Conservation (phyloP, 1,284 basidiomycete species). For the Sporisorium scitamineum region DNA sequence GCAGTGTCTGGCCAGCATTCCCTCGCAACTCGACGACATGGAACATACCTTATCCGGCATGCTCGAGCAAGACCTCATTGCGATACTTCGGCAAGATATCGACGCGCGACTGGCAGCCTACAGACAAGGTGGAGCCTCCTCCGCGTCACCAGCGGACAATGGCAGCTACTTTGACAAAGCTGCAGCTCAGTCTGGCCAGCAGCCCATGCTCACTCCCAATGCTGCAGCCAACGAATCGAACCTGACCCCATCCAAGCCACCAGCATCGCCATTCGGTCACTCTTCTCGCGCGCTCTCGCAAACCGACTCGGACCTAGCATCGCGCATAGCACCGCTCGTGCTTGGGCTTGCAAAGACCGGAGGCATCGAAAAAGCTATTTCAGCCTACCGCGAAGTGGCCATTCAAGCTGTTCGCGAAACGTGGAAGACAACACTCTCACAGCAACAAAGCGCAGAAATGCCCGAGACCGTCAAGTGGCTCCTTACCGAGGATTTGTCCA, state of each 20-base stretch:
- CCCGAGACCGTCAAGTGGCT: conserved; percentile 64
- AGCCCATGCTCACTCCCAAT: conserved; percentile 1
- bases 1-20: conserved; percentile 36
- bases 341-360: conserved; percentile 81
- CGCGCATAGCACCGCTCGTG: conserved; percentile 79
- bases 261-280: conserved; percentile 29
- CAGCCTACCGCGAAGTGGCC: conserved; percentile 82
- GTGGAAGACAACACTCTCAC: conserved; percentile 24
- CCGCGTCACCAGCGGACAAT: conserved; percentile 3
- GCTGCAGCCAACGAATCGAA: conserved; percentile 5
- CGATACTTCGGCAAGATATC: conserved; percentile 79
- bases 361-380: conserved; percentile 78
- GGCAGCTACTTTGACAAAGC: conserved; percentile 13
- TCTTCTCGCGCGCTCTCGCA: conserved; percentile 16
- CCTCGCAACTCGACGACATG: conserved; percentile 57
- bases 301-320: conserved; percentile 70
- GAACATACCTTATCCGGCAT: conserved; percentile 44
- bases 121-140: conserved; percentile 4
- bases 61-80: conserved; percentile 75
- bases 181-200: not conserved
- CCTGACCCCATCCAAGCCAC: conserved; percentile 21
- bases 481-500: conserved; percentile 30
- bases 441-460: conserved; percentile 17
- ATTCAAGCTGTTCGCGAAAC: conserved; percentile 77
- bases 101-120: conserved; percentile 64